Evolutionary conservation across 192 early-diverging fungal genomes (phyloP).

Genomic region (Mortierella claussenii): DNA sequence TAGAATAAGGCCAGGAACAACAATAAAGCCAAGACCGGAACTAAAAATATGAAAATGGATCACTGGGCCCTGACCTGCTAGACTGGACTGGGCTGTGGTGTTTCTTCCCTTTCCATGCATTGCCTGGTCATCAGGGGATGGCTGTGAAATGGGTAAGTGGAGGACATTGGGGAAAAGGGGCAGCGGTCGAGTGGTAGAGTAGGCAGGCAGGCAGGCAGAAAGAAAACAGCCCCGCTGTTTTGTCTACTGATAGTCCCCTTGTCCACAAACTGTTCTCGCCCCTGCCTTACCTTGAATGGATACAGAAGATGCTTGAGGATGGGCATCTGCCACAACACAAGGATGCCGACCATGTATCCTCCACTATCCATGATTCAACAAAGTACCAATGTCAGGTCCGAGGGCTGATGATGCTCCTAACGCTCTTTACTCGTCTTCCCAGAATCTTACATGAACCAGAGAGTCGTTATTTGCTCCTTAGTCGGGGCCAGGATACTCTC

Average conservation of each 20-base stretch:
- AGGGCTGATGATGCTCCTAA: not conserved
- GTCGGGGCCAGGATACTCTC: conserved; percentile 28
- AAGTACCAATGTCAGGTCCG: conserved; percentile 38
- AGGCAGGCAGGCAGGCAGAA: too few relatives aligned
- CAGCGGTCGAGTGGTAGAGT: too few relatives aligned
- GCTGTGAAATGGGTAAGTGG: too few relatives aligned
- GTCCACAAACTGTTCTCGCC: too few relatives aligned
- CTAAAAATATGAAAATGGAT: conserved; percentile 11
- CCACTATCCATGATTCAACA: conserved; percentile 59
- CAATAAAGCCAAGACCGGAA: too few relatives aligned
- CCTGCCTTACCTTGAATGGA: conserved; percentile 84
- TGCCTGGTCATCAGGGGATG: too few relatives aligned
- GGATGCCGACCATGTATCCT: conserved; percentile 72
- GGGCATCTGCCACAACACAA: conserved; percentile 91
- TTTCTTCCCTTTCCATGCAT: too few relatives aligned
- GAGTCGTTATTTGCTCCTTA: conserved; percentile 44
- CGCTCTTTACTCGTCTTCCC: not conserved
- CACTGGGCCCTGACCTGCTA: not conserved
- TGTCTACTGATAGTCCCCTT: too few relatives aligned
- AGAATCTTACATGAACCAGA: conserved; percentile 44
- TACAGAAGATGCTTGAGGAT: conserved; percentile 85
- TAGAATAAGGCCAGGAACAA: too few relatives aligned
- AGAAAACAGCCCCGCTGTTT: too few relatives aligned
- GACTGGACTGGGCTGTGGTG: conserved; percentile 2
- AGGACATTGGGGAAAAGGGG: too few relatives aligned